A percentile compares a stretch with the other conserved stretches of the same genome.
phyloP scores from a whole-genome alignment of 2,329 filamentous ascomycete species.

The Pestalotiopsis sp. region DNA sequence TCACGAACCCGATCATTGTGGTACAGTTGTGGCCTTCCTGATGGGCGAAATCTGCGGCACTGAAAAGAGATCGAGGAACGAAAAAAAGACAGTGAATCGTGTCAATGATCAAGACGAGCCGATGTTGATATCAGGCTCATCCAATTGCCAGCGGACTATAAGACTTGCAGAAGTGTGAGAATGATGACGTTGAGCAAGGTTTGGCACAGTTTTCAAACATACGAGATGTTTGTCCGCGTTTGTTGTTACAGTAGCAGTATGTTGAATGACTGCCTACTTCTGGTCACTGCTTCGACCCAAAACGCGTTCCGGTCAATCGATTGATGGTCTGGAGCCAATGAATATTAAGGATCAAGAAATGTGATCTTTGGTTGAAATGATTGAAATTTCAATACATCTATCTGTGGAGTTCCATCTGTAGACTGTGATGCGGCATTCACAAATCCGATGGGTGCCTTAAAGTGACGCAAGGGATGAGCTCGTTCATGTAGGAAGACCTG shows the following conservation, averaged over 20 bases:
- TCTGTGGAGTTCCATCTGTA: not conserved
- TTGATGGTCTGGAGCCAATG: not conserved
- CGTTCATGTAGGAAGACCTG: not conserved
- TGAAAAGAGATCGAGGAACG: not conserved
- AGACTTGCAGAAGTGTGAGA: not conserved
- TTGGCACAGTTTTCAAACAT: not conserved
- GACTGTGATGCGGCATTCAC: not conserved
- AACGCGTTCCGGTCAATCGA: not conserved
- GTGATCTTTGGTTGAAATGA: not conserved
- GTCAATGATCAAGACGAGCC: not conserved
- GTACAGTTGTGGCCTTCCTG: not conserved
- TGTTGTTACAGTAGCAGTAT: not conserved
- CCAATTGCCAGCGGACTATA: not conserved
- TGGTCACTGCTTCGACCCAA: not conserved
- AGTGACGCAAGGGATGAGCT: not conserved
- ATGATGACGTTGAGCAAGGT: not conserved
- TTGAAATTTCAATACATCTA: not conserved
- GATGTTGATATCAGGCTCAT: not conserved
- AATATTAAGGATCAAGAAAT: not conserved
- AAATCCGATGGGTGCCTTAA: not conserved
- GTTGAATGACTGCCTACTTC: not conserved
- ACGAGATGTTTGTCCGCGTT: not conserved
- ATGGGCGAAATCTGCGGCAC: not conserved
- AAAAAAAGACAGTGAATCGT: no score
- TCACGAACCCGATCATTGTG: not conserved